Base-by-base conservation (phyloP, 257 asterid genomes). In the Oldenlandia corymbosa region DNA sequence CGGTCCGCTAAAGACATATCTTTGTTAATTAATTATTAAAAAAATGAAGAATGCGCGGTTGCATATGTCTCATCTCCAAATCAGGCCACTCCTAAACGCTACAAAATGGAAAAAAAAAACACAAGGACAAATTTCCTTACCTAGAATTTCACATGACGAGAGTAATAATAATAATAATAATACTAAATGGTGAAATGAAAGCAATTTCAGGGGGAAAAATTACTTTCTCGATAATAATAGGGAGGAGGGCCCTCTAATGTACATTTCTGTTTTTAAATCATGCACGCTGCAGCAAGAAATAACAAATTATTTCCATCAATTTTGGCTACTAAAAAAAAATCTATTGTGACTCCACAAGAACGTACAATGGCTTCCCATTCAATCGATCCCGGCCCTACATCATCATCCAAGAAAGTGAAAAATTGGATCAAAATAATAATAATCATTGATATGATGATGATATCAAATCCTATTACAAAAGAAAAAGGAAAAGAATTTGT, bases 351-450 rank as follows among this genome's bases (percentile, higher is more conserved):
- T 87, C 90, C 81, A 87, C 88, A 37, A 87, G 95, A 57, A 82
- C 95, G 48, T 67, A 82, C 11, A 83, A 77, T 47, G 95, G 86
- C 81, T 87, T 87, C 58, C 90, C 88, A n/a, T 82, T 80, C 76
- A 87, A 74, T 31, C 83, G 71, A 27, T 82, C 91, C 46, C 82
- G 73, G 26, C 95, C 95, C 95, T 87, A 58, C 70, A 76, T 31
- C 37, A 59, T 48, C 60, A 56, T 39, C 60, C 8, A 36, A 21
- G 53, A 43, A 47, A 27, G 20, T 23, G 30, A 5, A 27, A 36
- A 13, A 30, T 18, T 10, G 21, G 28, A 52, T 64, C 12, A 42
- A 7, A n/a, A 57, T 11, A 6, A 49, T 7, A 63, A 14, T 24
- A 28, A 36, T 36, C 31, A 20, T 14, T 31, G 27, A 7, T 10